These are phyloP conservation scores for Colletotrichum tropicicola DNA, from an alignment of 2,329 filamentous ascomycete species.

Conservation along the genomic window DNA sequence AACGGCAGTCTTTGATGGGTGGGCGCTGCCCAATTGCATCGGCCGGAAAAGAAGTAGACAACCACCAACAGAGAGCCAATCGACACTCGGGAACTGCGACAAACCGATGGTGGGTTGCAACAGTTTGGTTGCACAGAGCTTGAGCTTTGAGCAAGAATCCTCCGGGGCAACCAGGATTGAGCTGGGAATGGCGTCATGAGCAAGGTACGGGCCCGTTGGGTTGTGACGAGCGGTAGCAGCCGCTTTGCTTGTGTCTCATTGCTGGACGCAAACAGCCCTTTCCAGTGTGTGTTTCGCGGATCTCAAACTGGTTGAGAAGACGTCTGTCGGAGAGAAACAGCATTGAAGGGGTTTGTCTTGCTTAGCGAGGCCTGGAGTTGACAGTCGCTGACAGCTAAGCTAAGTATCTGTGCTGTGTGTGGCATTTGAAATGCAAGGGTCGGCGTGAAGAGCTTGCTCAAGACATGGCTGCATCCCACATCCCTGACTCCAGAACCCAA, in stretches of 20 bases:
- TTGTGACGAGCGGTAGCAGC: not conserved
- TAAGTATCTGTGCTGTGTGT: no score
- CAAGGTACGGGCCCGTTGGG: not conserved
- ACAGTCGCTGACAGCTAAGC: no score
- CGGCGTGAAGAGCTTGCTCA: not conserved
- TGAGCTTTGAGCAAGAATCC: not conserved
- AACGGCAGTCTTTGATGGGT: no score
- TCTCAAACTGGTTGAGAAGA: no score
- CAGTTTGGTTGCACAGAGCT: not conserved
- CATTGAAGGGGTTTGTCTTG: no score
- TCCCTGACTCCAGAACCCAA: not conserved
- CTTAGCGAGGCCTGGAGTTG: no score
- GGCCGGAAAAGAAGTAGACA: not conserved
- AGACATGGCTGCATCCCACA: slow-evolving; percentile 15
- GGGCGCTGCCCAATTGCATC: no score
- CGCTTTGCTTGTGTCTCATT: not conserved
- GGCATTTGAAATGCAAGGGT: slow-evolving; percentile 3
- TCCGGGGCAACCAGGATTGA: not conserved
- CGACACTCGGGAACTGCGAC: not conserved
- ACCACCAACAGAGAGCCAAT: not conserved
- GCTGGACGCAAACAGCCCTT: not conserved
- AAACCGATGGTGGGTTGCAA: not conserved
- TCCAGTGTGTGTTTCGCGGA: no score
- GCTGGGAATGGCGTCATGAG: not conserved
- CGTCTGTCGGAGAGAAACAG: no score